phyloP scores from a whole-genome alignment of 1,139 yeast genomes.

The Geotrichum aggregatum region DNA sequence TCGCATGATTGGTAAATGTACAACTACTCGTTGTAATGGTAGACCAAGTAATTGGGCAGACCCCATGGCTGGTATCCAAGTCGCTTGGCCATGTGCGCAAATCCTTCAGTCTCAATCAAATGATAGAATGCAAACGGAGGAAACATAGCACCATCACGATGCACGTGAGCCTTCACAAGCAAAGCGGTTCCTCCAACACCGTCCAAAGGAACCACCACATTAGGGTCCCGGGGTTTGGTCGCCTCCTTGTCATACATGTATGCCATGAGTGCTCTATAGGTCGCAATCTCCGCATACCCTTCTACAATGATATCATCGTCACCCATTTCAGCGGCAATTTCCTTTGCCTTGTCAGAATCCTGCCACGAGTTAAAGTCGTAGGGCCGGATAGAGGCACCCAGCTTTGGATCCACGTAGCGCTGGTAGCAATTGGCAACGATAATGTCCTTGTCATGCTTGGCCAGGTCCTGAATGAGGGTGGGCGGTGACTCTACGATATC shows the following conservation, averaged over 20 bases:
- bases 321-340: conserved; percentile 62
- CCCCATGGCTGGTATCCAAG: conserved; percentile 89
- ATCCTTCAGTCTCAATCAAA: conserved; percentile 95
- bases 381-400: conserved; percentile 66
- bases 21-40: conserved; percentile 44
- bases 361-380: conserved; percentile 97
- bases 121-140: conserved; percentile 97
- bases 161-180: conserved; percentile 93
- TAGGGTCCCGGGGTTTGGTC: conserved; percentile 51
- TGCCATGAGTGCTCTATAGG: conserved; percentile 95
- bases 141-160: conserved; percentile 98
- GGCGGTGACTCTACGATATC: conserved; percentile 87
- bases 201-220: conserved; percentile 71
- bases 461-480: conserved; percentile 78
- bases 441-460: conserved; percentile 78
- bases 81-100: conserved; percentile 96
- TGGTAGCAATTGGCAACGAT: conserved; percentile 92
- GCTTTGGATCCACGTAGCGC: conserved; percentile 57
- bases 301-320: conserved; percentile 93
- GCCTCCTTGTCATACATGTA: conserved; percentile 55
- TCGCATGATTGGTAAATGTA: too few species aligned
- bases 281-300: conserved; percentile 85
- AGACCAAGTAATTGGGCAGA: conserved; percentile 88
- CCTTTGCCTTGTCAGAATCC: conserved; percentile 80
- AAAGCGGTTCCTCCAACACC: conserved; percentile 98